Percentiles rank a stretch among this genome's conserved stretches.
phyloP scores from a whole-genome alignment of 2,329 filamentous ascomycete genomes.

The Monosporascus sp. region DNA sequence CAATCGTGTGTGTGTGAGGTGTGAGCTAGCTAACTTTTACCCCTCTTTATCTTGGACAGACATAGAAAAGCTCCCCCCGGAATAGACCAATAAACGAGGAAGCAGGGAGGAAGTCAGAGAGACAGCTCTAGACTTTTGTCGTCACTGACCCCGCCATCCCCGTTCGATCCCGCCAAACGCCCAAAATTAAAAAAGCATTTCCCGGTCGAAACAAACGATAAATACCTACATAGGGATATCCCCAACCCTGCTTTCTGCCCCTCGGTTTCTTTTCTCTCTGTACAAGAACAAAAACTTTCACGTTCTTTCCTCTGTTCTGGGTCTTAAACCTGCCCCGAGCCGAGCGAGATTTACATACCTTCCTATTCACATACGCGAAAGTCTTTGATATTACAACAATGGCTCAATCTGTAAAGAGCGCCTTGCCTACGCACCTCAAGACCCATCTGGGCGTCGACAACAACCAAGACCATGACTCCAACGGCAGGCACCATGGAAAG shows the following conservation, averaged over 20 bases:
- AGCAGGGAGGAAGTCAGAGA: too few relatives aligned
- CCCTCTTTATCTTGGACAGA: not conserved
- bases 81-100: not conserved
- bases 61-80: not conserved
- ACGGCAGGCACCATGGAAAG: constrained; percentile 73
- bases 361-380: not conserved
- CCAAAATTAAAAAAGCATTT: not conserved
- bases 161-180: not conserved
- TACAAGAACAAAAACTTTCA: not conserved
- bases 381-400: constrained; percentile 38
- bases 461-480: constrained; percentile 44
- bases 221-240: not conserved
- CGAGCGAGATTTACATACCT: not conserved
- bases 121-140: not conserved
- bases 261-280: too few relatives aligned
- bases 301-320: not conserved
- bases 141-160: not conserved
- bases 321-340: not conserved
- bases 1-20: not conserved
- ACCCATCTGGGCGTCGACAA: constrained; percentile 36
- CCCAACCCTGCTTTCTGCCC: not conserved
- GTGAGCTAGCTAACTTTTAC: not conserved
- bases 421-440: constrained; percentile 81
- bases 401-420: constrained; percentile 66
- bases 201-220: not conserved